Evolutionary conservation across 23 red algal species (phyloP), one percentile per base, ranked within the genome.

Genomic region (Gracilaria gracilis): DNA sequence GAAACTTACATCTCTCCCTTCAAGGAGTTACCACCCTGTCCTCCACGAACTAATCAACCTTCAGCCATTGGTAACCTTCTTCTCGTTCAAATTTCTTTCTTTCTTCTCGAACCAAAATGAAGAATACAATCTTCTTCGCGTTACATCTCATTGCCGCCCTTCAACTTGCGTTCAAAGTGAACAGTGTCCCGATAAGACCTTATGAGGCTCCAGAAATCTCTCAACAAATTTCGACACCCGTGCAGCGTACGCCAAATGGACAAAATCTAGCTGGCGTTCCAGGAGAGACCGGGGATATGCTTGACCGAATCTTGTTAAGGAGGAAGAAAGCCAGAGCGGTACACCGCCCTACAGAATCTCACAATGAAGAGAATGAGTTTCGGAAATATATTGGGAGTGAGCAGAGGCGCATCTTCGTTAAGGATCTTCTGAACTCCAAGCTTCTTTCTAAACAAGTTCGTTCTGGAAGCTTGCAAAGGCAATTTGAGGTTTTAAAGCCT

Each of bases 321-420:
- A 77, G 11, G 39, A 51, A 51, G 31, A 12, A 28, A 48, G 33
- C 37, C 64, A 36, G 37, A 69, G 16, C 6, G 37, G 32, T 1
- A 49, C n/a, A n/a, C n/a, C n/a, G n/a, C 4, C 39, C n/a, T 9
- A 51, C 12, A 14, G 72, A 31, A 7, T 27, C 46, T 23, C 8
- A 50, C n/a, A 31, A 20, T 50, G 72, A 77, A 50, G 72, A 24
- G 9, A 42, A 40, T 8, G 72, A 77, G 46, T 31, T 77, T n/a
- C 27, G 40, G 72, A 77, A 77, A 50, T 77, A 77, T 34, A 27
- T 77, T 48, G 46, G 39, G 5, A 77, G 27, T 31, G 20, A 20
- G 20, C 20, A 77, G 9, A 23, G 1, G 59, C 2, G 25, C 59
- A 32, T 24, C 9, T 27, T 31, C 28, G 24, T 32, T 13, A 15